Conservation (phyloP, 2,329 filamentous ascomycete species). For the Hansfordia pulvinata region DNA sequence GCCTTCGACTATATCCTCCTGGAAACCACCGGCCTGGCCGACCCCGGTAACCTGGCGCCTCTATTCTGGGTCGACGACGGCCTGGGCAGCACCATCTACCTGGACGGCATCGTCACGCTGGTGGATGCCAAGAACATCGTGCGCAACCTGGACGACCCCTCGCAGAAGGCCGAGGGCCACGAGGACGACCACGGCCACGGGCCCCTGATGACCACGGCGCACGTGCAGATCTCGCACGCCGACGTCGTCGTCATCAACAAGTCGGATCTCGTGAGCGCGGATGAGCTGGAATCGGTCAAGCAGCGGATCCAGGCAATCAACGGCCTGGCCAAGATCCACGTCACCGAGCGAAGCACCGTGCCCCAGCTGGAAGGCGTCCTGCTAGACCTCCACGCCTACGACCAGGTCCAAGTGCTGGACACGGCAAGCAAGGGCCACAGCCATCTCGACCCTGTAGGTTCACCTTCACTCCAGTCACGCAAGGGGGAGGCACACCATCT, state of each 20-base stretch:
- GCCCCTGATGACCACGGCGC: slow-evolving; percentile 75
- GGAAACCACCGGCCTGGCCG: slow-evolving; percentile 88
- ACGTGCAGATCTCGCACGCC: slow-evolving; percentile 92
- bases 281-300: slow-evolving; percentile 56
- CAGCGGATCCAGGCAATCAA: slow-evolving; percentile 76
- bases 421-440: slow-evolving; percentile 69
- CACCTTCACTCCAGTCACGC: slow-evolving; percentile 1
- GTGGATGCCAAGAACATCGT: slow-evolving; percentile 92
- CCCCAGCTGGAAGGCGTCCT: slow-evolving; percentile 75
- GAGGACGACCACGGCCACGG: slow-evolving; percentile 40
- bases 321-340: slow-evolving; percentile 68
- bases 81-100: slow-evolving; percentile 85
- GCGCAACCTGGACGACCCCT: slow-evolving; percentile 62
- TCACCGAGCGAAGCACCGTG: slow-evolving; percentile 68
- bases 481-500: slow-evolving; percentile 5
- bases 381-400: slow-evolving; percentile 86
- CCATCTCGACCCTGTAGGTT: slow-evolving; percentile 70
- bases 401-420: slow-evolving; percentile 62
- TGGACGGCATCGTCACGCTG: slow-evolving; percentile 91
- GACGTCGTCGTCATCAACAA: slow-evolving; percentile 96
- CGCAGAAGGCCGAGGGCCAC: slow-evolving; percentile 36
- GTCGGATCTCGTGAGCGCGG: slow-evolving; percentile 61
- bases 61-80: slow-evolving; percentile 98
- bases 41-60: slow-evolving; percentile 89
- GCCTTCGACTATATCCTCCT: slow-evolving; percentile 96